phyloP scores from a whole-genome alignment of 2,329 filamentous ascomycete species.

The Cladosporium sphaerospermum region DNA sequence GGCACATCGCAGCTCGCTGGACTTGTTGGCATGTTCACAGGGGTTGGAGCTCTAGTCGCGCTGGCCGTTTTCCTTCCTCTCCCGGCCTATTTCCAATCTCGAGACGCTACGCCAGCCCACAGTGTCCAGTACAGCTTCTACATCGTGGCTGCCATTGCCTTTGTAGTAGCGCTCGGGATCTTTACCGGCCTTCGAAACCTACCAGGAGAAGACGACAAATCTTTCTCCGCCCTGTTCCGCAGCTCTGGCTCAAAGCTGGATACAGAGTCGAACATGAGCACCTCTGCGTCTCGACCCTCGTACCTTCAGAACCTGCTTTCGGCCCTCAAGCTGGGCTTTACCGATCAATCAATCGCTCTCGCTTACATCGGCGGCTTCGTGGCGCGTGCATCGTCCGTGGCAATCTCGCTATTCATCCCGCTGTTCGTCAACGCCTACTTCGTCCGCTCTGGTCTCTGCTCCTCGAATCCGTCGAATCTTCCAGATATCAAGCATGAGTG shows the following conservation, averaged over 20 bases:
- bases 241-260: conserved; percentile 20
- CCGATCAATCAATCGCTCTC: conserved; percentile 70
- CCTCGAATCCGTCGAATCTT: conserved; percentile 37
- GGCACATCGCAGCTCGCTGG: conserved; percentile 61
- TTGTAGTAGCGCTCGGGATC: conserved; percentile 63
- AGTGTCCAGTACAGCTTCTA: conserved; percentile 85
- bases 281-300: conserved; percentile 34
- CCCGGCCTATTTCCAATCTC: conserved; percentile 69
- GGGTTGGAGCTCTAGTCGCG: conserved; percentile 82
- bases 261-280: conserved; percentile 15
- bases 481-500: conserved; percentile 77
- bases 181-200: conserved; percentile 66
- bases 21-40: conserved; percentile 86
- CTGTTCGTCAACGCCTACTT: conserved; percentile 90
- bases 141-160: conserved; percentile 66
- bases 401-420: conserved; percentile 90
- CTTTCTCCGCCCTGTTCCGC: conserved; percentile 46
- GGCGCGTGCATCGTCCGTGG: conserved; percentile 86
- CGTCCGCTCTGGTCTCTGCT: conserved; percentile 72
- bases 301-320: conserved; percentile 40
- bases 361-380: conserved; percentile 94
- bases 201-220: conserved; percentile 71
- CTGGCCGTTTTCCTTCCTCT: conserved; percentile 78
- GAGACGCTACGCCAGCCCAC: conserved; percentile 64
- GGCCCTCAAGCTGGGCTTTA: conserved; percentile 57